Evolutionary conservation across 805 yeast species (phyloP), one percentile per base, ranked within the genome.

Genomic region (Lipomyces oligophaga): DNA sequence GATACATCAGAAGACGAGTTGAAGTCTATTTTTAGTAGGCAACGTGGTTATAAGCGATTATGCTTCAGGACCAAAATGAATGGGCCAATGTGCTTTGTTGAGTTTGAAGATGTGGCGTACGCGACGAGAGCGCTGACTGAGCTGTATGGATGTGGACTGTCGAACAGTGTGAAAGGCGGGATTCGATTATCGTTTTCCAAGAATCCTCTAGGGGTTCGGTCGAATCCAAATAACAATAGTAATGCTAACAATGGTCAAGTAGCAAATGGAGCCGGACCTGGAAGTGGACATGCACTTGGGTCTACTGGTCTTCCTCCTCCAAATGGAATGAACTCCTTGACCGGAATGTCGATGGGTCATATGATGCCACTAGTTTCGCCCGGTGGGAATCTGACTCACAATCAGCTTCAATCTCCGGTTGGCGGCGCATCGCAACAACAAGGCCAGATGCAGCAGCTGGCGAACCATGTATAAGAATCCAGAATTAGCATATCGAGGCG

Each of bases 71-170:
- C 94, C 15, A 87, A 88, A 67, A 75, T 74, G 41, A 76, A 74
- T 57, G 97, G 98, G 3, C 98, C 98, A 45, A 93, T 93, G 97
- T 93, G 98, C 67, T 93, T 93, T 73, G 98, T 93, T 44, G 98
- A 93, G 71, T 93, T 93, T 70, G 98, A 93, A 59, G 97, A 90
- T 65, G 95, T 93, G 42, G 81, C 84, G 2, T 83, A 79, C 67
- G 98, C 98, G 1, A 87, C 97, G 1, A 76, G 86, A 60, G 97
- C 97, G 0, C 72, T 93, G 49, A 95, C 95, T 26, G 96, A 89
- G 67, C 71, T 93, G 39, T 93, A 93, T 63, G 98, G 98, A 13
- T 75, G 93, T 54, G 87, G 93, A 8, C 74, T 93, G 60, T 94
- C 95, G 25, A 77, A 96, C 61, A 77, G 86, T 3, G 80, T 80